Conservation (phyloP, 2,329 filamentous ascomycete species). For the Ascocoryne sarcoides region DNA sequence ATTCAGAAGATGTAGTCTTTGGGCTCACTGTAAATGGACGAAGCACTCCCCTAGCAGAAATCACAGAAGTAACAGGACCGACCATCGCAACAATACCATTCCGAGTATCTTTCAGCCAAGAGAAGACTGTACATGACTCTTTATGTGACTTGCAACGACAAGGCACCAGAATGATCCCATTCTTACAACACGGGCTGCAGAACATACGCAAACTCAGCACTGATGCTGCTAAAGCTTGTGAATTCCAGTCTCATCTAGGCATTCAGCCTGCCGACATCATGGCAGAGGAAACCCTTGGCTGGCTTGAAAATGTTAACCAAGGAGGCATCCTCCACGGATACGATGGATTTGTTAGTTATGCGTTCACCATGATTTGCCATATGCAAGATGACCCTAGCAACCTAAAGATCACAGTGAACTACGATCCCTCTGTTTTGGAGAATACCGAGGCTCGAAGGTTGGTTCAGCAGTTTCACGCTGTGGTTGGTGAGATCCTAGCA, state of each 20-base stretch:
- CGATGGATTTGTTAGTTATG: too few species aligned
- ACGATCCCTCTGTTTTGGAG: too few species aligned
- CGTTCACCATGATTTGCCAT: too few species aligned
- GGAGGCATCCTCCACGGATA: too few species aligned
- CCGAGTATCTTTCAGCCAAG: constrained; percentile 27
- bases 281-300: too few species aligned
- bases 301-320: too few species aligned
- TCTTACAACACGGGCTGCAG: constrained; percentile 36
- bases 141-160: constrained; percentile 1
- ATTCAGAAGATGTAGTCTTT: constrained; percentile 33
- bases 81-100: constrained; percentile 35
- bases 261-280: too few species aligned
- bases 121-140: neutral
- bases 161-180: constrained; percentile 31
- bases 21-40: constrained; percentile 36
- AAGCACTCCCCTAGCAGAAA: constrained; percentile 30
- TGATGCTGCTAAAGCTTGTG: constrained; percentile 10
- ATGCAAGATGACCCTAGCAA: too few species aligned
- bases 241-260: constrained; percentile 18
- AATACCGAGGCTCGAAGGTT: too few species aligned
- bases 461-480: too few species aligned
- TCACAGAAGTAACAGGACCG: constrained; percentile 36
- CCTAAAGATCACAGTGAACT: too few species aligned
- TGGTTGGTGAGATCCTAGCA: too few species aligned
- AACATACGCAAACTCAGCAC: constrained; percentile 13